Conservation (phyloP, 225 moss, liverwort and hornwort genomes). For the Ulota crispa region DNA sequence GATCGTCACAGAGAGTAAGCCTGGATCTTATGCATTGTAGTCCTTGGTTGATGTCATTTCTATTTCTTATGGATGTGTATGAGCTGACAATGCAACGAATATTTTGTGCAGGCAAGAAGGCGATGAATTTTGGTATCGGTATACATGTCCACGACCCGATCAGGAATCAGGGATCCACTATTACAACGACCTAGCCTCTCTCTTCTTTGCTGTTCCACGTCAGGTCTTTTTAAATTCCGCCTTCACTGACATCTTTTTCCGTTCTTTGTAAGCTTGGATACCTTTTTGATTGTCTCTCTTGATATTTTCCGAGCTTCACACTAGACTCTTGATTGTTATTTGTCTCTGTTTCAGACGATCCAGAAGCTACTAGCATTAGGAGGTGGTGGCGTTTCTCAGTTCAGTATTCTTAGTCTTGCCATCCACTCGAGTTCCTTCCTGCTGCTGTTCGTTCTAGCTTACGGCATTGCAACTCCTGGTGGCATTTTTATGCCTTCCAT, state of each 20-base stretch:
- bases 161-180: constrained; percentile 42
- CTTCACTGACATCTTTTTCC: background rate
- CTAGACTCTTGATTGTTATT: background rate
- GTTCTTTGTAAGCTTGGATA: background rate
- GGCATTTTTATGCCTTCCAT: constrained; percentile 91
- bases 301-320: background rate
- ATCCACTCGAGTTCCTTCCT: constrained; percentile 75
- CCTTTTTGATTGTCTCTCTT: background rate
- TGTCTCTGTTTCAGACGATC: constrained; percentile 58
- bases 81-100: background rate
- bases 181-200: constrained; percentile 82
- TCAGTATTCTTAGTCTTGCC: constrained; percentile 57
- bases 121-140: constrained; percentile 70
- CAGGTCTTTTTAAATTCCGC: constrained; percentile 49
- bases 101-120: constrained; percentile 53
- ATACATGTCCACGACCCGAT: constrained; percentile 58
- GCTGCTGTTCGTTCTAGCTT: constrained; percentile 69
- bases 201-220: constrained; percentile 77
- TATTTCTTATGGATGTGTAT: background rate
- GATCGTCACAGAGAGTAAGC: background rate
- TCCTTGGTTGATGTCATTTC: constrained; percentile 6
- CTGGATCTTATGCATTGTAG: background rate
- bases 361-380: constrained; percentile 66
- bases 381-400: constrained; percentile 38
- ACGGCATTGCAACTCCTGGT: constrained; percentile 89